These are phyloP conservation scores for Kodamaea suecica DNA, from an alignment of 1,139 yeast genomes.

Conservation along the genomic window DNA sequence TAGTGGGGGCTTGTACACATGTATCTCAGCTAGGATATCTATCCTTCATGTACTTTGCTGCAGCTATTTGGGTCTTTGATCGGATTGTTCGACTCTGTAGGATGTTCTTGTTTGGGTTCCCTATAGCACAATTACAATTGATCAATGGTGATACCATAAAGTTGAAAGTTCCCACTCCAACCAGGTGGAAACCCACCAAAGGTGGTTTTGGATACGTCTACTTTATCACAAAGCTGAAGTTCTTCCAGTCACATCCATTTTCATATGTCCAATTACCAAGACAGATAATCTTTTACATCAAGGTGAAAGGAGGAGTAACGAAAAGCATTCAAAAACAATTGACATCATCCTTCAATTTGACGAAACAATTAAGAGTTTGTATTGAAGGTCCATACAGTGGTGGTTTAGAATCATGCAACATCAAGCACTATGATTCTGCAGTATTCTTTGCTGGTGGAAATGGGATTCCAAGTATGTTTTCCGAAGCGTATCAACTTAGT, in stretches of 20 bases:
- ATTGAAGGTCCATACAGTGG: conserved; percentile 46
- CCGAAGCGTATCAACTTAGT: conserved; percentile 32
- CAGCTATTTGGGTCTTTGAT: conserved; percentile 22
- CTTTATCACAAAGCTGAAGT: conserved; percentile 23
- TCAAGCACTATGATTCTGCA: conserved; percentile 28
- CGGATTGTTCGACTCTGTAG: conserved; percentile 15
- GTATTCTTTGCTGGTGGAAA: conserved; percentile 42
- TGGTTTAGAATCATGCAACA: conserved; percentile 22
- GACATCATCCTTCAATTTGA: conserved; percentile 6
- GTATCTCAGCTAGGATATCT: conserved; percentile 16
- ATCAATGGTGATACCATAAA: conserved; percentile 18
- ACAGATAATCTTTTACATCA: conserved; percentile 28
- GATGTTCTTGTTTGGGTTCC: conserved; percentile 17
- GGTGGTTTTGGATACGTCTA: conserved; percentile 23
- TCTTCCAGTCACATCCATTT: conserved; percentile 48
- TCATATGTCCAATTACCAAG: conserved; percentile 29
- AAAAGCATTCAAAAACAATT: conserved; percentile 30
- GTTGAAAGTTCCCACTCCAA: conserved; percentile 17
- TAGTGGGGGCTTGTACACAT: conserved; percentile 19
- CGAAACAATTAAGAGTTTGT: conserved; percentile 31
- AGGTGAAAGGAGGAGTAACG: conserved; percentile 41
- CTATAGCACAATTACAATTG: conserved; percentile 15
- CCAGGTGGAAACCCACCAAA: conserved; percentile 18
- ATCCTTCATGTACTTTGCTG: conserved; percentile 15
- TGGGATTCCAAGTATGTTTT: conserved; percentile 43